phyloP scores from a whole-genome alignment of 495 filamentous ascomycete species.

The Terfezia boudieri region DNA sequence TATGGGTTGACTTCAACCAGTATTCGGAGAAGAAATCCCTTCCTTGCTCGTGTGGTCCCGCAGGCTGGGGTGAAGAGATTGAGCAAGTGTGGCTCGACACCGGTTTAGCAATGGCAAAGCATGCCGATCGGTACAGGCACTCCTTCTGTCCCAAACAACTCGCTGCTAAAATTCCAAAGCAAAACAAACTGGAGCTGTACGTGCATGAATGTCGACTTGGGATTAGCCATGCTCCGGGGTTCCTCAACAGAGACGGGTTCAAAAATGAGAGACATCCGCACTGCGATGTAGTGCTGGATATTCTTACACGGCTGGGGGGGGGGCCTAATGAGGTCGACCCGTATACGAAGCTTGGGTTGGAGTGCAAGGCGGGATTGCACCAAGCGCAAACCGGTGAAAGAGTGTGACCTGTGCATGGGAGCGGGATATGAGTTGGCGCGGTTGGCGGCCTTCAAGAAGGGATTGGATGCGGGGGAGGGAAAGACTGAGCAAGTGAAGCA shows the following conservation, averaged over 20 bases:
- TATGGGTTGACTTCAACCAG: constrained; percentile 5
- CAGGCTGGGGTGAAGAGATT: constrained; percentile 5
- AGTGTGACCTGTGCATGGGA: background rate
- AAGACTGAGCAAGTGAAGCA: no score
- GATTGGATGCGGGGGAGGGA: no score
- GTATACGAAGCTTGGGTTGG: background rate
- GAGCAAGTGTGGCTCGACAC: constrained; percentile 5
- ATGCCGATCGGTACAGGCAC: background rate
- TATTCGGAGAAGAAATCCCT: constrained; percentile 9
- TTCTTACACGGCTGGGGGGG: background rate
- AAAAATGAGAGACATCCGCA: background rate
- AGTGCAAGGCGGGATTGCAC: background rate
- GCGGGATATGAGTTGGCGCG: no score
- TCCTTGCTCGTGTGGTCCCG: constrained; percentile 7
- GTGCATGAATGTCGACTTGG: background rate
- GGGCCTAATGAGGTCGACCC: background rate
- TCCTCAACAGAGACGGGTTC: background rate
- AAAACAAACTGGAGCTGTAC: background rate
- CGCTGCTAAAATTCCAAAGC: background rate
- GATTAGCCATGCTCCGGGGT: background rate
- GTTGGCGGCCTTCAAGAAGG: no score
- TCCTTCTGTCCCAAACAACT: background rate
- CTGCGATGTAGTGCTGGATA: background rate
- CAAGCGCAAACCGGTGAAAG: background rate
- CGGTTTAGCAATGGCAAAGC: constrained; percentile 6